phyloP scores from a whole-genome alignment of 345 rosid genomes.

The Populus nigra region DNA sequence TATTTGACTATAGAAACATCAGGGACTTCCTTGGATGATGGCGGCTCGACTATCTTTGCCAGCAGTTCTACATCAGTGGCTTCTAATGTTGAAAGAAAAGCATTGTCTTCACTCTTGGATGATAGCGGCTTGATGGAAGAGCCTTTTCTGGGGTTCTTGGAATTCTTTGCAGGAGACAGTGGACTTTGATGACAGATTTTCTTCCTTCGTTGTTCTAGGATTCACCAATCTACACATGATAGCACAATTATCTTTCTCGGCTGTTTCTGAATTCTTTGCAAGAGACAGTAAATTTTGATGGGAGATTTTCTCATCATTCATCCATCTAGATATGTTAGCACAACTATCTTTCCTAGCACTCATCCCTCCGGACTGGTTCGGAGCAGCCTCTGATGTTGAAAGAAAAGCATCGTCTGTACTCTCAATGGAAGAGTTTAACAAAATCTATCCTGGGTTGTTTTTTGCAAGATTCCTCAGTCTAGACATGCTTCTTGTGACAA shows the following conservation, averaged over 20 bases:
- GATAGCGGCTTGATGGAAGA: neutral
- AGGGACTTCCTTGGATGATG: neutral
- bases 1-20: neutral
- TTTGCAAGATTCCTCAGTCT: constrained; percentile 17
- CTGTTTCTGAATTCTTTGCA: too few species aligned
- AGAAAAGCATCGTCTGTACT: neutral
- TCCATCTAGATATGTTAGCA: neutral
- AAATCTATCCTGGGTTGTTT: neutral
- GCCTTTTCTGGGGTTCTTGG: too few species aligned
- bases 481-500: constrained; percentile 47
- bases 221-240: too few species aligned
- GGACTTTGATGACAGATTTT: too few species aligned
- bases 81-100: neutral
- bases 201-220: too few species aligned
- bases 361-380: neutral
- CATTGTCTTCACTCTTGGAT: neutral
- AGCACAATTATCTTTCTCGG: too few species aligned
- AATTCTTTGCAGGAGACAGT: too few species aligned
- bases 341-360: neutral
- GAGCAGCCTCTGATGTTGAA: neutral
- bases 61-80: neutral
- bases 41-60: neutral
- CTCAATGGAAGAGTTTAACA: neutral
- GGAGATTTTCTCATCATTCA: too few species aligned
- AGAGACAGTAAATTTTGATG: too few species aligned